Conservation (phyloP, 169 alveolate species). For the Babesia bovis region DNA sequence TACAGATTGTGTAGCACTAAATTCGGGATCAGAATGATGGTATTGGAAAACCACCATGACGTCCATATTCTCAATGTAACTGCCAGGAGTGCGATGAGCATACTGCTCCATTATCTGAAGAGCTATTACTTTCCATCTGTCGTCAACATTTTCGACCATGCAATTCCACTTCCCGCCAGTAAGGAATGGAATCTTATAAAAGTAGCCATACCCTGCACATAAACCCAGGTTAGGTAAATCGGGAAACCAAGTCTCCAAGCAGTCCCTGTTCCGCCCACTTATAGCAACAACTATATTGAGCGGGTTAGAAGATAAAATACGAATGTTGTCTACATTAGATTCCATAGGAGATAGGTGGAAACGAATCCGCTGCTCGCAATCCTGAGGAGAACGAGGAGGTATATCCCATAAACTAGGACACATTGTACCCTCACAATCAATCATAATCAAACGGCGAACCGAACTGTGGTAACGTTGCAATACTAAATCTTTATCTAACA, state of each 20-base stretch:
- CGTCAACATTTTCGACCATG: constrained; percentile 25
- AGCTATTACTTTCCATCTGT: constrained; percentile 53
- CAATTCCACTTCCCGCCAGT: constrained; percentile 58
- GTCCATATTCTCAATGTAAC: constrained; percentile 84
- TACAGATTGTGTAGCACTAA: constrained; percentile 84
- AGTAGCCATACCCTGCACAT: constrained; percentile 56
- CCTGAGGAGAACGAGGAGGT: constrained; percentile 32
- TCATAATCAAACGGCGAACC: constrained; percentile 46
- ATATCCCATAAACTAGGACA: constrained; percentile 34
- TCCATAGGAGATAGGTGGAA: constrained; percentile 9
- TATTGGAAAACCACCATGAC: constrained; percentile 81
- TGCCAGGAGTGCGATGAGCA: constrained; percentile 83
- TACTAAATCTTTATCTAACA: constrained; percentile 30
- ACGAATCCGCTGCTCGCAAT: background rate
- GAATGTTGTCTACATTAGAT: constrained; percentile 34
- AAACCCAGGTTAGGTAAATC: constrained; percentile 37
- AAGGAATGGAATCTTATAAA: constrained; percentile 43
- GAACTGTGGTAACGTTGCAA: constrained; percentile 20
- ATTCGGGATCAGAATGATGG: constrained; percentile 84
- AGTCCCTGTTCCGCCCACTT: constrained; percentile 25
- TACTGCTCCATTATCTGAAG: constrained; percentile 60
- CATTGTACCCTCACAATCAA: constrained; percentile 66
- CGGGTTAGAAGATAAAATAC: constrained; percentile 15
- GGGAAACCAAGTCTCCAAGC: constrained; percentile 62
- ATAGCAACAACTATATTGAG: constrained; percentile 44